phyloP scores from a whole-genome alignment of 164 flowering plant genomes.

The Santalum album region DNA sequence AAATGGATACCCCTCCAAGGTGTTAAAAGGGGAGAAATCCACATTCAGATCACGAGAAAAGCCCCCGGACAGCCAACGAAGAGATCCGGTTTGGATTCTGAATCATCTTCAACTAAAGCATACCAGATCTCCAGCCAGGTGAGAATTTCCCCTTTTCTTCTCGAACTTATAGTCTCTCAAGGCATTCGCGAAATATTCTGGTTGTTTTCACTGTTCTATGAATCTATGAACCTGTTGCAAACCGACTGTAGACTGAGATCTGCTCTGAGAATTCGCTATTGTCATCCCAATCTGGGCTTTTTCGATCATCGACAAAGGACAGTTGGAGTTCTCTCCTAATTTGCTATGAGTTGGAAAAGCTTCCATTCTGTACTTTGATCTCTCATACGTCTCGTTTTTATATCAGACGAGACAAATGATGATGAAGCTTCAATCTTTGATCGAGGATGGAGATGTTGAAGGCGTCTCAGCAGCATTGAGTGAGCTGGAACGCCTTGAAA shows the following conservation, averaged over 20 bases:
- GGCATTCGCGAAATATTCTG: too few species aligned
- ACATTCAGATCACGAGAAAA: conserved; percentile 62
- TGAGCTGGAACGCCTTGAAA: conserved; percentile 63
- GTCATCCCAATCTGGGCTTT: too few species aligned
- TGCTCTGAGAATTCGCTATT: too few species aligned
- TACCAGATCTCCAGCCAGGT: conserved; percentile 58
- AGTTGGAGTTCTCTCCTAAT: too few species aligned
- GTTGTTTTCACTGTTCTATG: too few species aligned
- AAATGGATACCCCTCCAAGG: conserved; percentile 98
- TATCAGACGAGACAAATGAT: conserved; percentile 57
- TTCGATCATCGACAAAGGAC: too few species aligned
- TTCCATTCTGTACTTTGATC: too few species aligned
- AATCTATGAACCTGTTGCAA: too few species aligned
- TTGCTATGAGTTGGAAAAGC: too few species aligned
- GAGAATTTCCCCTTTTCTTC: not conserved
- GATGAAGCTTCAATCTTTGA: conserved; percentile 35
- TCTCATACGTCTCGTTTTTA: not conserved
- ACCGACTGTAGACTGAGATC: too few species aligned
- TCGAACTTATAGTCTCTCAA: too few species aligned
- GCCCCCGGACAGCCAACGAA: conserved; percentile 50
- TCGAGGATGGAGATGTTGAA: conserved; percentile 53
- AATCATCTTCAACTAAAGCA: conserved; percentile 36
- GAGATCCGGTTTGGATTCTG: conserved; percentile 39
- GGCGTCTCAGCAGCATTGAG: conserved; percentile 38
- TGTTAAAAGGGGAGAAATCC: conserved; percentile 84